Evolutionary conservation across 352 stramenopile genomes (phyloP).

Genomic region (Globisporangium abappressorium): DNA sequence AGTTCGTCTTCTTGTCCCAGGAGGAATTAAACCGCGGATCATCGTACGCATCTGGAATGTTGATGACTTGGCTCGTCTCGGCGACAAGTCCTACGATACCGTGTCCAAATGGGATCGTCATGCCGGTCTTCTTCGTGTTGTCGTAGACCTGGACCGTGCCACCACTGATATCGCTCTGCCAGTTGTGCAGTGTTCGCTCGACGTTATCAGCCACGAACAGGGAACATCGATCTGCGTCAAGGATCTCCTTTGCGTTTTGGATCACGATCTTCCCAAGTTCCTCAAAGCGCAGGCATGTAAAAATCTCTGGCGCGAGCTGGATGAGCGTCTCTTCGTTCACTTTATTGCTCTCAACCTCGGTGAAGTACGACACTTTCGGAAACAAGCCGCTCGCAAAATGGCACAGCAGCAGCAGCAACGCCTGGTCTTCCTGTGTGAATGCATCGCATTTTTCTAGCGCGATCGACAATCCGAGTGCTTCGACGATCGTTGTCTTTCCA

Average conservation of each 20-base stretch:
- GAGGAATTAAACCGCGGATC: constrained; percentile 73
- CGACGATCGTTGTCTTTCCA: constrained; percentile 56
- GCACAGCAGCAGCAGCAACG: constrained; percentile 41
- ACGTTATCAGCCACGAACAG: constrained; percentile 64
- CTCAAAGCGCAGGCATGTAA: constrained; percentile 78
- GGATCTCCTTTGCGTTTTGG: constrained; percentile 67
- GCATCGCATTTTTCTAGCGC: constrained; percentile 53
- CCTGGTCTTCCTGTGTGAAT: constrained; percentile 63
- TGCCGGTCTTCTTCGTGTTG: constrained; percentile 31
- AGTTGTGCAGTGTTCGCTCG: constrained; percentile 59
- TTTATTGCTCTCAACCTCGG: constrained; percentile 78
- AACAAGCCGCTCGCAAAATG: constrained; percentile 66
- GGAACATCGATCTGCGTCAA: constrained; percentile 73
- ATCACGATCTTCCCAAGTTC: constrained; percentile 78
- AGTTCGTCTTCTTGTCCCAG: constrained; percentile 81
- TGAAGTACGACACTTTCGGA: constrained; percentile 74
- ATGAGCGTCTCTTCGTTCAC: constrained; percentile 80
- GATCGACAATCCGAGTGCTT: constrained; percentile 58
- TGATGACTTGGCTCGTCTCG: constrained; percentile 59
- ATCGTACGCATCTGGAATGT: constrained; percentile 73
- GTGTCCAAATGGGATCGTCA: constrained; percentile 72
- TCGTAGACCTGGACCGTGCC: constrained; percentile 55
- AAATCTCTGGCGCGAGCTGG: constrained; percentile 69
- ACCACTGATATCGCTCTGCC: constrained; percentile 71
- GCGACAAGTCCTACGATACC: constrained; percentile 72